Base-by-base conservation (phyloP, 1,139 yeast species). In the Suhomyces coccinellae region DNA sequence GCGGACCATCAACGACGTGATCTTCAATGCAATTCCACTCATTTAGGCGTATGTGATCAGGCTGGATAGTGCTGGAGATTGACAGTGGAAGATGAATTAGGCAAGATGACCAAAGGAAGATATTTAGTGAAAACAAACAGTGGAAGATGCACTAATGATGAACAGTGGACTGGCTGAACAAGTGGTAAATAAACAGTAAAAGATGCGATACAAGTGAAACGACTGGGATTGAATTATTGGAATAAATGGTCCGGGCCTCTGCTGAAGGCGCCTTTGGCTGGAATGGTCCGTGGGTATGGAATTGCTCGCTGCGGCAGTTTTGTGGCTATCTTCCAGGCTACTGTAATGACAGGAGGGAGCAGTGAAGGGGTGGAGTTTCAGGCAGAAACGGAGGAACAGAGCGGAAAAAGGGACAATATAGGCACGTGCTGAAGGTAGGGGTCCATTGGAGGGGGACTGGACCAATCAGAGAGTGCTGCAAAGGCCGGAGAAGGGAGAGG, bases 1-100 rank as follows among this genome's bases (percentile, higher is more conserved):
- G 52, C 95, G 69, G 13, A 88, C 81, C 48, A 87, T 71, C 48
- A 89, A 73, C 33, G 95, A 79, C 11, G 93, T 82, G 55, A 89
- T 69, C 61, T 89, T 89, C 42, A 88, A 73, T 11, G 95, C 91
- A 35, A 88, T 70, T 37, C 79, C 79, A 61, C 77, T 73, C 78
- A 73, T 74, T 3, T 6, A 2, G 8, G 8, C 15, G 29, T 8
- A 16, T 5, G 35, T 17, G 27, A 4, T 27, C n/a, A 27, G n/a
- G n/a, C n/a, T n/a, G n/a, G n/a, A n/a, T n/a, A n/a, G n/a, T n/a
- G n/a, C n/a, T n/a, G n/a, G n/a, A n/a, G n/a, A n/a, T n/a, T n/a
- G n/a, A n/a, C n/a, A n/a, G n/a, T n/a, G n/a, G n/a, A n/a, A n/a
- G n/a, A n/a, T n/a, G n/a, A n/a, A n/a, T n/a, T n/a, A n/a, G n/a